Evolutionary conservation across 169 alveolate genomes (phyloP).

Genomic region (Plasmodium blacklocki): DNA sequence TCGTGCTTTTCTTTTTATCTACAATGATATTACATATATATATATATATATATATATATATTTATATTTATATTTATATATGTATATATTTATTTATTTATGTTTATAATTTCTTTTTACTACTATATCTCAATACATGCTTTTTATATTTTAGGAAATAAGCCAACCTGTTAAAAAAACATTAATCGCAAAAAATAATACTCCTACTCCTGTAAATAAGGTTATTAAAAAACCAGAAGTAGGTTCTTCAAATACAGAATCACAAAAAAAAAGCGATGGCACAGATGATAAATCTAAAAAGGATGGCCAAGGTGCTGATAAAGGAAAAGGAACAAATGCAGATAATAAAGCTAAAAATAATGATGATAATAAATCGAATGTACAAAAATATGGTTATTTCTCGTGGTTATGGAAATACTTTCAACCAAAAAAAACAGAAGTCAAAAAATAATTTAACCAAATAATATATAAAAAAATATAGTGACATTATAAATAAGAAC

Average conservation of each 20-base stretch:
- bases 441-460: too few species aligned
- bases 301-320: neutral
- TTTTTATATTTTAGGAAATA: slow-evolving; percentile 21
- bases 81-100: neutral
- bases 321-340: neutral
- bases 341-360: slow-evolving; percentile 27
- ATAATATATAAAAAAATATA: too few species aligned
- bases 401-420: slow-evolving; percentile 68
- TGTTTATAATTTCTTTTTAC: neutral
- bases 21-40: neutral
- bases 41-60: neutral
- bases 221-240: slow-evolving; percentile 36
- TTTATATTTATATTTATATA: neutral
- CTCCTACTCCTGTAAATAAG: neutral
- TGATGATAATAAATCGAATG: slow-evolving; percentile 7
- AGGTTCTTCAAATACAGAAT: slow-evolving; percentile 15
- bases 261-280: slow-evolving; percentile 27
- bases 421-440: slow-evolving; percentile 9
- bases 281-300: slow-evolving; percentile 25
- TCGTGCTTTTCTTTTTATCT: too few species aligned
- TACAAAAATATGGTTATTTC: slow-evolving; percentile 31
- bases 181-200: slow-evolving; percentile 34
- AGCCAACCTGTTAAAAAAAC: slow-evolving; percentile 65
- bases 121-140: neutral
- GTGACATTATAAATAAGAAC: too few species aligned